phyloP scores from a whole-genome alignment of 2,329 filamentous ascomycete genomes.

The Hortaea werneckii region DNA sequence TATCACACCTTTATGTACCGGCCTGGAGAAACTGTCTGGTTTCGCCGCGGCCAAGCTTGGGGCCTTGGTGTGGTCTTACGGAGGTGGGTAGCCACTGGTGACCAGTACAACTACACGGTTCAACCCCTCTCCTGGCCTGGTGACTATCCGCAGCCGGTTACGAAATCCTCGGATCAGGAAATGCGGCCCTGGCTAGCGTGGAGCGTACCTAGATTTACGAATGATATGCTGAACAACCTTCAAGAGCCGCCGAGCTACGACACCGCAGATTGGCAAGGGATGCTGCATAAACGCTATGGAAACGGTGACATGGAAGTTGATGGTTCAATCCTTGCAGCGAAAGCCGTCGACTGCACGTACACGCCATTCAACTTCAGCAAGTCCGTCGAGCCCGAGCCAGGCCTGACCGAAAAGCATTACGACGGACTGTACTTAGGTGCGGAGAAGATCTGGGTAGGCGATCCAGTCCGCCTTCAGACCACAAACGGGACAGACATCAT shows the following conservation, averaged over 20 bases:
- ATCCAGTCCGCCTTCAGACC: constrained; percentile 43
- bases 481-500: constrained; percentile 39
- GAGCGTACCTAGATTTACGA: constrained; percentile 44
- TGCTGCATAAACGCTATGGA: constrained; percentile 33
- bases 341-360: constrained; percentile 45
- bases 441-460: constrained; percentile 52
- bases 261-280: constrained; percentile 41
- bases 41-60: constrained; percentile 43
- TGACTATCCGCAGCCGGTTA: constrained; percentile 22
- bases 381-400: constrained; percentile 26
- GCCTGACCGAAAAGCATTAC: constrained; percentile 36
- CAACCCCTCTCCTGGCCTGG: constrained; percentile 32
- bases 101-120: constrained; percentile 20
- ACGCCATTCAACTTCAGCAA: constrained; percentile 42
- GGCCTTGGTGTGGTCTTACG: constrained; percentile 43
- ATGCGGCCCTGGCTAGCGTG: constrained; percentile 50
- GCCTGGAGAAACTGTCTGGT: constrained; percentile 49
- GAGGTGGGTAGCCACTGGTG: constrained; percentile 26
- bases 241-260: constrained; percentile 33
- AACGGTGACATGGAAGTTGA: constrained; percentile 44
- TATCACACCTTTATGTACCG: constrained; percentile 42
- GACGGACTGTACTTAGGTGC: constrained; percentile 47
- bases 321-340: constrained; percentile 48
- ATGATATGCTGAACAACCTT: constrained; percentile 32
- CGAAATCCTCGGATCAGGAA: constrained; percentile 34